Evolutionary conservation across 768 basidiomycete genomes (phyloP).

Genomic region (Exidia glandulosa): DNA sequence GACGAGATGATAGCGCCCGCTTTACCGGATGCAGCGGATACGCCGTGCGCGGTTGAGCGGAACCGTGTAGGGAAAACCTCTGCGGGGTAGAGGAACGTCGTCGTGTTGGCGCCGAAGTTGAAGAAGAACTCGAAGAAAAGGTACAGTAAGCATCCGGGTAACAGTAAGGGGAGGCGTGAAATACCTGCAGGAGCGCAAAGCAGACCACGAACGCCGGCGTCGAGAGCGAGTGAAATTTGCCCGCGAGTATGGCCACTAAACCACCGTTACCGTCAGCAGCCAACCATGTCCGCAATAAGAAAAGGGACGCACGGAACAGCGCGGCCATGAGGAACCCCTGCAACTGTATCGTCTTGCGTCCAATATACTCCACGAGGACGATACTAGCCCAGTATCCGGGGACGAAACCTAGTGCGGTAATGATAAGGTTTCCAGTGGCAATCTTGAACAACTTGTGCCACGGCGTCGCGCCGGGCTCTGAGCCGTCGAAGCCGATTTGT

Average conservation of each 20-base stretch:
- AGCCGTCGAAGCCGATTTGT: conserved; percentile 58
- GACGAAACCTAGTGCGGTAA: conserved; percentile 66
- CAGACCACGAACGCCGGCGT: conserved; percentile 55
- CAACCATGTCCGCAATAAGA: not conserved
- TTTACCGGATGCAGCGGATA: conserved; percentile 66
- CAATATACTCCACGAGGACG: conserved; percentile 59
- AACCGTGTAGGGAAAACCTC: conserved; percentile 75
- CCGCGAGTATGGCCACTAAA: conserved; percentile 54
- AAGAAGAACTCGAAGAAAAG: conserved; percentile 47
- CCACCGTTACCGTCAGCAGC: not conserved
- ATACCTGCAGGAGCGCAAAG: conserved; percentile 57
- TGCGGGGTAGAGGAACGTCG: conserved; percentile 41
- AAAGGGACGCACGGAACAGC: conserved; percentile 40
- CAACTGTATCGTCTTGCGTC: conserved; percentile 65
- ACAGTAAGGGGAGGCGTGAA: not conserved
- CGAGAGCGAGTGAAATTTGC: conserved; percentile 44
- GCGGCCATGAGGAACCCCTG: conserved; percentile 64
- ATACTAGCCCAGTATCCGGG: conserved; percentile 66
- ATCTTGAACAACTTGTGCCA: conserved; percentile 61
- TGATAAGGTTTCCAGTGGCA: conserved; percentile 56
- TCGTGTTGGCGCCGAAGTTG: conserved; percentile 68
- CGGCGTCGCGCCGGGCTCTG: conserved; percentile 34
- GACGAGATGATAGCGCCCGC: conserved; percentile 67
- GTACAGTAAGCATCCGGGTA: not conserved
- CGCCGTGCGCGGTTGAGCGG: conserved; percentile 62